Conservation (phyloP, 352 stramenopile genomes). For the Globisporangium splendens region DNA sequence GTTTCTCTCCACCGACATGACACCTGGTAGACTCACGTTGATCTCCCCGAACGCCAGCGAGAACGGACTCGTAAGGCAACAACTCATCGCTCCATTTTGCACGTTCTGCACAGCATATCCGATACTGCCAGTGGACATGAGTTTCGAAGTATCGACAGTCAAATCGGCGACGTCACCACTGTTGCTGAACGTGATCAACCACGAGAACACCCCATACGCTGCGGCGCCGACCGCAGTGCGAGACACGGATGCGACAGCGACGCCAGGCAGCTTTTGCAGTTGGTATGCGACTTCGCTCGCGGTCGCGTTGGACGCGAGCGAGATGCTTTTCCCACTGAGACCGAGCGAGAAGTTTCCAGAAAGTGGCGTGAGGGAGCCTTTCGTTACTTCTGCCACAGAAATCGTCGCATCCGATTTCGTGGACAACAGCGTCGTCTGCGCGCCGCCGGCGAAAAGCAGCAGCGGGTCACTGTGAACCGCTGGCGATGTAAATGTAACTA, state of each 20-base stretch:
- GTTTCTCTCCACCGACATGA: conserved; percentile 16
- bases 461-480: conserved; percentile 14
- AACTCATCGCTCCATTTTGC: conserved; percentile 11
- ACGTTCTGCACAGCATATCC: conserved; percentile 1
- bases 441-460: conserved; percentile 15
- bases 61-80: conserved; percentile 14
- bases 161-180: conserved; percentile 21
- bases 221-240: conserved; percentile 3
- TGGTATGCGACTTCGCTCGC: conserved; percentile 7
- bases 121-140: conserved; percentile 14
- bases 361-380: conserved; percentile 10
- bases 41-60: conserved; percentile 9
- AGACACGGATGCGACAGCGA: conserved; percentile 5
- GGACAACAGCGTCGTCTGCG: conserved; percentile 21
- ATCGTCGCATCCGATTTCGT: conserved; percentile 14
- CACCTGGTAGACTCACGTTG: conserved; percentile 10
- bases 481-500: conserved; percentile 22
- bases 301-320: conserved; percentile 8
- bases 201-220: conserved; percentile 17
- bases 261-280: conserved; percentile 2
- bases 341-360: conserved; percentile 12
- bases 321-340: conserved; percentile 3
- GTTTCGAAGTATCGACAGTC: conserved; percentile 10
- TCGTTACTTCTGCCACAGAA: conserved; percentile 10
- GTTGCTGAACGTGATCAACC: conserved; percentile 23